A percentile compares a stretch with the other conserved stretches of the same genome.
Evolutionary conservation across 306 rosid species (phyloP).

Genomic region (Styphnolobium japonicum): DNA sequence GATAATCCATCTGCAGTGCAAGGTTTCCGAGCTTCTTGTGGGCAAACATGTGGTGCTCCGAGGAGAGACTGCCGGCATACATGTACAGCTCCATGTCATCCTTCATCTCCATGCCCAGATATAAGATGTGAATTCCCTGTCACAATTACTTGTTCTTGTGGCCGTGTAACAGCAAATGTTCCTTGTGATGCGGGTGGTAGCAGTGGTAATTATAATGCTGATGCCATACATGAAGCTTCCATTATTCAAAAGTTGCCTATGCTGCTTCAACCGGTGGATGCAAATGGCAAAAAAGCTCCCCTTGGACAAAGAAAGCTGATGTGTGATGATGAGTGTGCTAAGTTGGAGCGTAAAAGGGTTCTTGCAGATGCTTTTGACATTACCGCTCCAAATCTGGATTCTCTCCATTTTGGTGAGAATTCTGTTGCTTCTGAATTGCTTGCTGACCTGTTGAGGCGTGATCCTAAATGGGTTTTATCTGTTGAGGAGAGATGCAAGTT

Average conservation of each 20-base stretch:
- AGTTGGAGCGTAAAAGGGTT: conserved; percentile 74
- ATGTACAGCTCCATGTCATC: conserved; percentile 79
- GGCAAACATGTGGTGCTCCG: conserved; percentile 91
- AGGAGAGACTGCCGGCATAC: conserved; percentile 88
- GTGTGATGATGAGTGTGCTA: conserved; percentile 86
- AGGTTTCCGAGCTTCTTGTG: conserved; percentile 64
- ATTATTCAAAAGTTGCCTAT: conserved; percentile 61
- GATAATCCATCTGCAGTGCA: conserved; percentile 39
- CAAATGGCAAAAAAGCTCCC: conserved; percentile 49
- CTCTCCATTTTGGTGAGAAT: conserved; percentile 74
- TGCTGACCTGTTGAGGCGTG: conserved; percentile 65
- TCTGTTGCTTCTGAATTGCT: conserved; percentile 60
- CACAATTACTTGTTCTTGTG: conserved; percentile 76
- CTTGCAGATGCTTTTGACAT: conserved; percentile 90
- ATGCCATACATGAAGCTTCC: conserved; percentile 55
- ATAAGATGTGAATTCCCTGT: conserved; percentile 58
- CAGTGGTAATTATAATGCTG: conserved; percentile 43
- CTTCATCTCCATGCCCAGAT: conserved; percentile 73
- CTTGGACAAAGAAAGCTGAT: conserved; percentile 78
- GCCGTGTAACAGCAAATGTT: conserved; percentile 64
- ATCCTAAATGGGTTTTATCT: conserved; percentile 79
- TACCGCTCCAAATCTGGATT: conserved; percentile 62
- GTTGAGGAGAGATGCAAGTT: conserved; percentile 88
- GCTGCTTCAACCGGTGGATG: conserved; percentile 69
- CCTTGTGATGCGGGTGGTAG: conserved; percentile 77